A percentile compares a stretch with the other conserved stretches of the same genome.
Conservation (phyloP, 345 rosid species). For the Brassica rapa region DNA sequence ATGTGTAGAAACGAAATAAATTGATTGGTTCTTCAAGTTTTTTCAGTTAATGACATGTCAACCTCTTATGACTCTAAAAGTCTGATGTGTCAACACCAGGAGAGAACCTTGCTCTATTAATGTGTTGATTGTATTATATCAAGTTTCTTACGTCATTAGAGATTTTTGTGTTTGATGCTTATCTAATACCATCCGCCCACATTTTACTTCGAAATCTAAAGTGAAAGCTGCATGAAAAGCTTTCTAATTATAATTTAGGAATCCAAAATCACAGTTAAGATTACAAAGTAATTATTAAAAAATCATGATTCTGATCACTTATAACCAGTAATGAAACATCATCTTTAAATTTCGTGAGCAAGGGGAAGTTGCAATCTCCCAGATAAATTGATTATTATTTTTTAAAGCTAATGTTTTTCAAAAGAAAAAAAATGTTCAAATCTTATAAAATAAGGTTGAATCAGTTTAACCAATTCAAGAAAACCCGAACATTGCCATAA, state of each 20-base stretch:
- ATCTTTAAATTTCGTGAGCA: neutral
- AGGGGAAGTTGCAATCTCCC: neutral
- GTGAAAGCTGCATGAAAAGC: neutral
- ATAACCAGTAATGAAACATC: neutral
- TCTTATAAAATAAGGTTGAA: constrained; percentile 2
- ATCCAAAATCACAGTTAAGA: neutral
- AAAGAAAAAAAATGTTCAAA: neutral
- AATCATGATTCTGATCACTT: neutral
- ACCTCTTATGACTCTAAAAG: no score
- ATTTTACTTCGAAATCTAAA: neutral
- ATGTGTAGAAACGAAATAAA: no score
- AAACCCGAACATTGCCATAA: constrained; percentile 43
- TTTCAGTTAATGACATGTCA: no score
- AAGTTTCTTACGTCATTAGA: constrained; percentile 12
- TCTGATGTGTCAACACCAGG: no score
- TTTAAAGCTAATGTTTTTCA: neutral
- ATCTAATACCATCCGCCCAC: constrained; percentile 15
- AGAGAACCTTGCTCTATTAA: no score
- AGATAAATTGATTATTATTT: neutral
- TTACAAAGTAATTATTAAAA: neutral
- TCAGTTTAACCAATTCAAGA: constrained; percentile 38
- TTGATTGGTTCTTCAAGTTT: no score
- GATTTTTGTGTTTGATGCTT: constrained; percentile 19
- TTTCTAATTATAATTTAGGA: neutral
- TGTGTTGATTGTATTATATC: neutral